Evolutionary conservation across 2,329 filamentous ascomycete genomes (phyloP).

Genomic region (Fusarium circinatum): DNA sequence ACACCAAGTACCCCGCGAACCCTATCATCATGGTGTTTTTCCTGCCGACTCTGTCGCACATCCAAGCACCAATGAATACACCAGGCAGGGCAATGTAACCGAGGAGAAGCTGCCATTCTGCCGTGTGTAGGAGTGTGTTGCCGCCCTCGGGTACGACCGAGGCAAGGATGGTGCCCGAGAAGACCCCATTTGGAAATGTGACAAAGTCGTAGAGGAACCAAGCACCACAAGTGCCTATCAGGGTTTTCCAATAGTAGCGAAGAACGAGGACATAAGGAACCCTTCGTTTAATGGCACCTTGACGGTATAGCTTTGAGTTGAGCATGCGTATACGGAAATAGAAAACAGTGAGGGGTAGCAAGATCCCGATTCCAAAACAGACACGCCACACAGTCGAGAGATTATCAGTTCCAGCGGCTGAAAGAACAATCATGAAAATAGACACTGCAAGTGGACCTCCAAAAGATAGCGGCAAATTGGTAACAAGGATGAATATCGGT

Average conservation of each 20-base stretch:
- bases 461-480: background rate
- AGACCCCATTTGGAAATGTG: background rate
- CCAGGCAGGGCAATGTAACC: background rate
- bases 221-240: background rate
- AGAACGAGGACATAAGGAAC: background rate
- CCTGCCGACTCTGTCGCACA: background rate
- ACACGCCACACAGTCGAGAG: background rate
- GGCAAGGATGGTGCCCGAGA: background rate
- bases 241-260: background rate
- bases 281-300: background rate
- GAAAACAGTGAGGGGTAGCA: background rate
- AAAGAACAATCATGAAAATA: background rate
- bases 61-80: background rate
- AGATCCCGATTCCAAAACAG: background rate
- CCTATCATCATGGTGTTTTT: background rate
- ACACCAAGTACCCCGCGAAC: background rate
- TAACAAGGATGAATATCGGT: background rate
- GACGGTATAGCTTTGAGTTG: background rate
- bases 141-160: background rate
- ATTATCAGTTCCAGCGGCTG: background rate
- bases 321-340: background rate
- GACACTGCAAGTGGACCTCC: background rate
- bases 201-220: background rate
- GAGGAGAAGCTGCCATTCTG: background rate
- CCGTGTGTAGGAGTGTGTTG: background rate